Conservation (phyloP, 768 basidiomycete species). For the Tephrocybe rancida region DNA sequence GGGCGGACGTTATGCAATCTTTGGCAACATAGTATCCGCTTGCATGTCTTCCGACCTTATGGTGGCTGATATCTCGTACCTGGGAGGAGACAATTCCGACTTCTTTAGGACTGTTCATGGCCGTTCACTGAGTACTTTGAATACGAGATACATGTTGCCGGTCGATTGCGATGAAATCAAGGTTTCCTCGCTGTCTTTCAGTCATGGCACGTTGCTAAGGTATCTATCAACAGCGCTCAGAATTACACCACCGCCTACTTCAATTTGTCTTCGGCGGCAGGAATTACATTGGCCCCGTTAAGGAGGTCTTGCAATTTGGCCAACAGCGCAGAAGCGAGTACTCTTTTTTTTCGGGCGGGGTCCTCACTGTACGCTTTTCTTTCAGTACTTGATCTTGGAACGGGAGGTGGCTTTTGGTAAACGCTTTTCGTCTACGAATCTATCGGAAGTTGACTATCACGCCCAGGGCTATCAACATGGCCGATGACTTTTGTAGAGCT, state of each 20-base stretch:
- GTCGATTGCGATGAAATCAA: constrained; percentile 68
- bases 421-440: constrained; percentile 6
- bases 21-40: constrained; percentile 14
- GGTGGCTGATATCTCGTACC: constrained; percentile 18
- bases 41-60: constrained; percentile 23
- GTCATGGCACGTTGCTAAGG: constrained; percentile 4
- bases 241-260: constrained; percentile 65
- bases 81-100: constrained; percentile 45
- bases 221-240: constrained; percentile 48
- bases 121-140: constrained; percentile 58
- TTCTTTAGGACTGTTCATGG: constrained; percentile 59
- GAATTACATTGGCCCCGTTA: constrained; percentile 69
- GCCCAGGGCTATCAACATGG: constrained; percentile 70
- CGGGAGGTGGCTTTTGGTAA: constrained; percentile 66
- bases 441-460: neutral
- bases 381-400: constrained; percentile 68
- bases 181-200: constrained; percentile 23
- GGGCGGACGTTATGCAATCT: constrained; percentile 18
- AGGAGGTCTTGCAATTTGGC: constrained; percentile 54
- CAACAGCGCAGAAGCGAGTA: constrained; percentile 39
- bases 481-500: constrained; percentile 68
- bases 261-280: constrained; percentile 66
- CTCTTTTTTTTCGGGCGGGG: neutral
- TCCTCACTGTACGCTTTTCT: constrained; percentile 22
- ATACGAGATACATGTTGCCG: constrained; percentile 61